phyloP scores from a whole-genome alignment of 2,329 filamentous ascomycete species.

The Claviceps paspali region DNA sequence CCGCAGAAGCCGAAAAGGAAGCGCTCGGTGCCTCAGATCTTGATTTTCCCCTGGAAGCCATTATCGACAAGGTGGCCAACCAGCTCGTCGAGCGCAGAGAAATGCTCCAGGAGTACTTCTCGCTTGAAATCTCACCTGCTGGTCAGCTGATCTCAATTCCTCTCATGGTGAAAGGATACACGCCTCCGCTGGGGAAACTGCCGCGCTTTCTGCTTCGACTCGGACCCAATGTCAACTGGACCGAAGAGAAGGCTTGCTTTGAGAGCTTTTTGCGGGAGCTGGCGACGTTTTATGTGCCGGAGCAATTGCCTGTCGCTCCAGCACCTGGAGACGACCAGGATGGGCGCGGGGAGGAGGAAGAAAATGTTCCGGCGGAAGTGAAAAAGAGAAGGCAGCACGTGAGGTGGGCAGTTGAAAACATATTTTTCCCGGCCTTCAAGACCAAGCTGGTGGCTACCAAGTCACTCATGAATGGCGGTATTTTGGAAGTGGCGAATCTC shows the following conservation, averaged over 20 bases:
- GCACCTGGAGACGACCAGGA: conserved; percentile 7
- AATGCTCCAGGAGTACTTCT: conserved; percentile 90
- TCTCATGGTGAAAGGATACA: conserved; percentile 77
- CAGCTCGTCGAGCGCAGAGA: conserved; percentile 63
- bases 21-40: conserved; percentile 24
- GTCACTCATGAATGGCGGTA: conserved; percentile 53
- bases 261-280: conserved; percentile 72
- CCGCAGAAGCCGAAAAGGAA: conserved; percentile 53
- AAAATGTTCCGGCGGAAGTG: conserved; percentile 30
- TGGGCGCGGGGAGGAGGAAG: conserved; percentile 15
- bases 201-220: conserved; percentile 77
- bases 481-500: conserved; percentile 78
- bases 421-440: conserved; percentile 82
- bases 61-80: conserved; percentile 48
- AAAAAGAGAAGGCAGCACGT: conserved; percentile 51
- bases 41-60: conserved; percentile 50
- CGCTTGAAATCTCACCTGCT: conserved; percentile 61
- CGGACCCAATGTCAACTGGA: conserved; percentile 81
- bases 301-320: conserved; percentile 50
- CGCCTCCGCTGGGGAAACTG: conserved; percentile 70
- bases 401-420: conserved; percentile 62
- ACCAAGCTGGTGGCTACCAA: conserved; percentile 69
- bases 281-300: conserved; percentile 80
- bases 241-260: conserved; percentile 72
- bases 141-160: conserved; percentile 70